Conservation (phyloP, 2,329 filamentous ascomycete genomes). For the Monosporascus sp. region DNA sequence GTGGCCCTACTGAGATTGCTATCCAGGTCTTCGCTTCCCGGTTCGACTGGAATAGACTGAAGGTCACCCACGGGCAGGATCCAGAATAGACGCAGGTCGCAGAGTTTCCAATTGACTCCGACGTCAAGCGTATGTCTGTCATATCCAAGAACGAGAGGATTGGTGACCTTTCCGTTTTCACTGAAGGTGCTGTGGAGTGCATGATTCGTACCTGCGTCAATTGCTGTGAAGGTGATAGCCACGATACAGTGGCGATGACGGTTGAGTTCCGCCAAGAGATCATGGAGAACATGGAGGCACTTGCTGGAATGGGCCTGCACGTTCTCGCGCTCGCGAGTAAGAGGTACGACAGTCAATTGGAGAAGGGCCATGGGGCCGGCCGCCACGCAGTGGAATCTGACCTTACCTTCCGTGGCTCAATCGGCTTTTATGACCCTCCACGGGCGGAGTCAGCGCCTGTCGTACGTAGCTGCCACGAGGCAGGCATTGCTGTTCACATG, state of each 20-base stretch:
- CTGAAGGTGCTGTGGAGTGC: slow-evolving; percentile 64
- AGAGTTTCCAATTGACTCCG: slow-evolving; percentile 68
- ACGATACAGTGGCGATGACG: slow-evolving; percentile 35
- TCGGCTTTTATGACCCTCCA: slow-evolving; percentile 68
- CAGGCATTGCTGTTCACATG: slow-evolving; percentile 64
- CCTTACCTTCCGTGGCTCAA: slow-evolving; percentile 60
- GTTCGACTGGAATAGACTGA: slow-evolving; percentile 55
- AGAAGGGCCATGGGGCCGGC: slow-evolving; percentile 41
- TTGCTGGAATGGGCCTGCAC: slow-evolving; percentile 55
- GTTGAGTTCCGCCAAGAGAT: slow-evolving; percentile 47
- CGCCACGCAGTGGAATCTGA: slow-evolving; percentile 54
- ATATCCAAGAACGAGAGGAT: slow-evolving; percentile 46
- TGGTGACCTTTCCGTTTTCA: slow-evolving; percentile 35
- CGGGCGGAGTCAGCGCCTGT: slow-evolving; percentile 60
- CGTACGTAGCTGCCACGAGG: slow-evolving; percentile 54
- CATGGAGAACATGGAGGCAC: slow-evolving; percentile 56
- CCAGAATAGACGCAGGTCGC: slow-evolving; percentile 52
- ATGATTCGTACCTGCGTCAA: slow-evolving; percentile 56
- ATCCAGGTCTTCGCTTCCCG: slow-evolving; percentile 67
- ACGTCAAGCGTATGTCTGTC: slow-evolving; percentile 71
- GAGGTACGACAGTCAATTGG: slow-evolving; percentile 31
- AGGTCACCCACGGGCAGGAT: slow-evolving; percentile 43
- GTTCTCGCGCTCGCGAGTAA: slow-evolving; percentile 61
- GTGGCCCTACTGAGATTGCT: slow-evolving; percentile 66
- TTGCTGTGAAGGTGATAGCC: slow-evolving; percentile 31